Evolutionary conservation across 108 stramenopile genomes (phyloP).

Genomic region (Cyclostephanos tholiformis): DNA sequence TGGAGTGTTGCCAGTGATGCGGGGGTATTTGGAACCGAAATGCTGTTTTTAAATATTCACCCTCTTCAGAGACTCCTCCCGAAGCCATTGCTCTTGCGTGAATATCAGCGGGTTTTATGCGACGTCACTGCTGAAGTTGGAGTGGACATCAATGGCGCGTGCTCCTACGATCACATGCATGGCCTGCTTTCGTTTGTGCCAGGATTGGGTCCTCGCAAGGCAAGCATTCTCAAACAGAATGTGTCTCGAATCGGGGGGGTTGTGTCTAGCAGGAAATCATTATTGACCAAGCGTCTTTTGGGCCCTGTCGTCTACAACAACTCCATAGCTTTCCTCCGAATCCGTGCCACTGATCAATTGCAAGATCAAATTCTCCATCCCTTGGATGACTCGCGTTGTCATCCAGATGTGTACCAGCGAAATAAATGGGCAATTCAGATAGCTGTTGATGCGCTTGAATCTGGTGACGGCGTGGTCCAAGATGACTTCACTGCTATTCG

Average conservation of each 20-base stretch:
- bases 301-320: slow-evolving; percentile 91
- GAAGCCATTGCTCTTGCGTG: slow-evolving; percentile 69
- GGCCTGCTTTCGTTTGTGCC: slow-evolving; percentile 90
- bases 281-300: slow-evolving; percentile 74
- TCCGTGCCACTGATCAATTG: slow-evolving; percentile 66
- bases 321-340: slow-evolving; percentile 85
- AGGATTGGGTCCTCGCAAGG: slow-evolving; percentile 94
- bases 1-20: slow-evolving; percentile 91
- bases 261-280: slow-evolving; percentile 60
- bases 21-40: slow-evolving; percentile 82
- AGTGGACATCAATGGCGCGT: slow-evolving; percentile 86
- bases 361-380: slow-evolving; percentile 75
- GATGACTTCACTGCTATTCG: slow-evolving; percentile 70
- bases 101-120: slow-evolving; percentile 85
- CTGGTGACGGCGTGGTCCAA: slow-evolving; percentile 52
- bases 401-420: slow-evolving; percentile 85
- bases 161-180: slow-evolving; percentile 71
- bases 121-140: slow-evolving; percentile 86
- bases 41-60: slow-evolving; percentile 90
- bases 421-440: slow-evolving; percentile 89
- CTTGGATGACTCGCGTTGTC: slow-evolving; percentile 88
- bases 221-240: slow-evolving; percentile 82
- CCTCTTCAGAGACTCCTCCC: slow-evolving; percentile 88
- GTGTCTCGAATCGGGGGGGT: slow-evolving; percentile 69
- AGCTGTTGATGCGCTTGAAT: slow-evolving; percentile 82